Percentiles rank a stretch among this genome's conserved stretches.
Evolutionary conservation across 2,329 filamentous ascomycete genomes (phyloP).

Genomic region (Calonectria pseudoreteaudii): DNA sequence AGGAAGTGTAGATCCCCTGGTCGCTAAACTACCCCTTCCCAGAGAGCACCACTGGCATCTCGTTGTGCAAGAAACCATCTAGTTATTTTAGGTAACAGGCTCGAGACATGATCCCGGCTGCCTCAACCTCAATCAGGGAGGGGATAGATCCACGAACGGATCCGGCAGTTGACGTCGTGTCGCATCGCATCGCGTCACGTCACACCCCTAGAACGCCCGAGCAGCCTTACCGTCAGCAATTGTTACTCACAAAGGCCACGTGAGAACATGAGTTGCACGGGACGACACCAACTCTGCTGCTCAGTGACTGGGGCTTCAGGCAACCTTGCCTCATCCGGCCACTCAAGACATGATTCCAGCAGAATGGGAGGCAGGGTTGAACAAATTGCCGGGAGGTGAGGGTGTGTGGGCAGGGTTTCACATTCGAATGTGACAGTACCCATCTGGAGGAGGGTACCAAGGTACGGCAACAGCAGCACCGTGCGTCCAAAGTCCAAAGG

Average conservation of each 20-base stretch:
- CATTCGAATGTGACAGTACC: slow-evolving; percentile 24
- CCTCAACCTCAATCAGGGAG: slow-evolving; percentile 15
- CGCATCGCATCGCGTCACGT: slow-evolving; percentile 12
- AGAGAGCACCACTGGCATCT: slow-evolving; percentile 1
- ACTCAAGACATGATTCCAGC: slow-evolving; percentile 17
- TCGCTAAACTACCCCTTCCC: slow-evolving; percentile 1
- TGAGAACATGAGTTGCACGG: slow-evolving; percentile 33
- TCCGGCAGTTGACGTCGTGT: slow-evolving; percentile 19
- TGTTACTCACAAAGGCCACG: slow-evolving; percentile 33
- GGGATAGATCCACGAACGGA: slow-evolving; percentile 14
- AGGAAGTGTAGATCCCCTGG: background rate
- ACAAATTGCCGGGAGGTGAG: slow-evolving; percentile 32
- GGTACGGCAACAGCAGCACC: slow-evolving; percentile 14
- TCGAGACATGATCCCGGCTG: slow-evolving; percentile 16
- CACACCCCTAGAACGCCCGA: slow-evolving; percentile 11
- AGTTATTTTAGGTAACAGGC: slow-evolving; percentile 24
- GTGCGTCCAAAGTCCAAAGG: slow-evolving; percentile 8
- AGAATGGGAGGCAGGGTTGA: slow-evolving; percentile 28
- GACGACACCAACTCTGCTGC: slow-evolving; percentile 15
- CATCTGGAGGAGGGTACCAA: slow-evolving; percentile 21
- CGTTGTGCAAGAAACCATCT: slow-evolving; percentile 2
- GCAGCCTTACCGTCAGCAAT: slow-evolving; percentile 40
- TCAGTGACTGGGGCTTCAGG: slow-evolving; percentile 28
- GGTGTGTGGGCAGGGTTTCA: slow-evolving; percentile 26
- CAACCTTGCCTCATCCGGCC: slow-evolving; percentile 30